phyloP scores from a whole-genome alignment of 2,329 filamentous ascomycete genomes.

The Geoglossum cookeanum region DNA sequence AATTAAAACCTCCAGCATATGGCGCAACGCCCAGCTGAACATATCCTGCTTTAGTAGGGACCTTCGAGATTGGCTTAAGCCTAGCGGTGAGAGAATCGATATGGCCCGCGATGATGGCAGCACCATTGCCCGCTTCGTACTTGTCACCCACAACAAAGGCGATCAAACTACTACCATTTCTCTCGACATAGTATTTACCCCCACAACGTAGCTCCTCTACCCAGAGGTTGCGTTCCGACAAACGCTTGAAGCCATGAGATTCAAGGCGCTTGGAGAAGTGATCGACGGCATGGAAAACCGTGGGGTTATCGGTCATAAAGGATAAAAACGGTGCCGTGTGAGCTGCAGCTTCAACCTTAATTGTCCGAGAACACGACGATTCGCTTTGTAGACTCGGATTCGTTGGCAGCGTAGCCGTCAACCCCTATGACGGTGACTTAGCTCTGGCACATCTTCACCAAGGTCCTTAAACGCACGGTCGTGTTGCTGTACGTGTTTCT shows the following conservation, averaged over 20 bases:
- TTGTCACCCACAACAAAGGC: conserved; percentile 66
- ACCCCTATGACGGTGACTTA: background rate
- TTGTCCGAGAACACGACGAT: background rate
- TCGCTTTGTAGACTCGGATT: background rate
- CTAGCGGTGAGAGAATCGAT: conserved; percentile 82
- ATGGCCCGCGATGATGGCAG: conserved; percentile 78
- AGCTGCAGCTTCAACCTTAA: conserved; percentile 23
- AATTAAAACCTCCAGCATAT: conserved; percentile 72
- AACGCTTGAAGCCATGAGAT: conserved; percentile 54
- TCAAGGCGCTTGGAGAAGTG: conserved; percentile 57
- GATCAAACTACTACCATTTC: conserved; percentile 72
- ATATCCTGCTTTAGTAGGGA: conserved; percentile 71
- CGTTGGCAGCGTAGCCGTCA: background rate
- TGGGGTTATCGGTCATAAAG: conserved; percentile 79
- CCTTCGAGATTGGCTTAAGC: conserved; percentile 75
- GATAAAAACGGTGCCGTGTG: conserved; percentile 73
- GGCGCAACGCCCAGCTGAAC: conserved; percentile 68
- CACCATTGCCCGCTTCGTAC: conserved; percentile 69
- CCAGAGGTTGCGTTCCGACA: conserved; percentile 71
- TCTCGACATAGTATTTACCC: conserved; percentile 74
- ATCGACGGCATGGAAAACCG: conserved; percentile 76
- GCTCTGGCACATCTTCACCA: background rate
- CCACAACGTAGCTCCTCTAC: conserved; percentile 48
- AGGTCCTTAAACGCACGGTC: background rate
- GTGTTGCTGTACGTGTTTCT: background rate